A percentile compares a stretch with the other conserved stretches of the same genome.
Conservation (phyloP, 1,284 basidiomycete genomes). For the Pseudozyma thailandica region DNA sequence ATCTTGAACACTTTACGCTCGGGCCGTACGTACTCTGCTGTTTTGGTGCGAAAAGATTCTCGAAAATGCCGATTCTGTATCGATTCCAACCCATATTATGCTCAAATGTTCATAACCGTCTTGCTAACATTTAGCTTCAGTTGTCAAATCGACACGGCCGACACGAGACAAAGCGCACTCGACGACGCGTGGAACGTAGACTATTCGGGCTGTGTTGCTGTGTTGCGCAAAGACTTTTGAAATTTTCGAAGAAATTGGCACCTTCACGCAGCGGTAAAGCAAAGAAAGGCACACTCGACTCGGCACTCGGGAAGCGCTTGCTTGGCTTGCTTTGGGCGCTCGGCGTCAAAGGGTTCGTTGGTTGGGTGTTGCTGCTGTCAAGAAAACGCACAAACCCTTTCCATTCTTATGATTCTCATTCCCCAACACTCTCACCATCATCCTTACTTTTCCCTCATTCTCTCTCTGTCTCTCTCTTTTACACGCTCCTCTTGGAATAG, state of each 20-base stretch:
- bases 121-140: neutral
- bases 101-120: neutral
- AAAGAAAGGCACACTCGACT: no score
- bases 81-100: no score
- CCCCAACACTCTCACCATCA: neutral
- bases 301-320: no score
- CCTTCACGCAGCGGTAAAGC: slow-evolving; percentile 8
- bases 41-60: neutral
- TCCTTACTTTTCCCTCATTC: neutral
- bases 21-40: neutral
- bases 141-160: slow-evolving; percentile 27
- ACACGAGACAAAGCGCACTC: neutral
- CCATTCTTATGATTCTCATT: neutral
- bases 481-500: no score
- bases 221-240: neutral
- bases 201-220: neutral
- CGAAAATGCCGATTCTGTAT: no score
- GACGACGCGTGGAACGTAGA: slow-evolving; percentile 25
- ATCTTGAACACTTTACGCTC: neutral
- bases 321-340: slow-evolving; percentile 12
- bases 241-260: neutral
- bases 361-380: no score
- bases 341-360: slow-evolving; percentile 2
- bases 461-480: no score
- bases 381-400: slow-evolving; percentile 5